Evolutionary conservation across 2,329 filamentous ascomycete species (phyloP).

Genomic region (Talaromyces sp.): DNA sequence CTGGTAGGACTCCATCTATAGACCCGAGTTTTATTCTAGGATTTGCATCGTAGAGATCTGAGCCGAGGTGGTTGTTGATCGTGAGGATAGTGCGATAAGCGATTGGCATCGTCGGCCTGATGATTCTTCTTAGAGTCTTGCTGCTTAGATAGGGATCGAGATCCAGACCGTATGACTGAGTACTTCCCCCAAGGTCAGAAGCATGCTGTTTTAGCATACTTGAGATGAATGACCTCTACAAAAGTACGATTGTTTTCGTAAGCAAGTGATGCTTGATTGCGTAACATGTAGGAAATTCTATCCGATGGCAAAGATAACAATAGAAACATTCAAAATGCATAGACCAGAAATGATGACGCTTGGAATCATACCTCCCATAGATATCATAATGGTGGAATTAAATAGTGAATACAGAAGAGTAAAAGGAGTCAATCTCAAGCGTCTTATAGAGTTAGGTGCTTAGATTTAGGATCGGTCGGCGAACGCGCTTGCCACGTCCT

Average conservation of each 20-base stretch:
- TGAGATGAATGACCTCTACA: background rate
- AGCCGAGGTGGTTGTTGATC: constrained; percentile 14
- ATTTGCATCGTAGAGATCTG: constrained; percentile 15
- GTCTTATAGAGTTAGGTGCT: background rate
- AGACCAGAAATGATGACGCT: background rate
- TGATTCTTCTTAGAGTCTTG: background rate
- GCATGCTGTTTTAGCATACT: background rate
- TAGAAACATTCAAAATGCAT: background rate
- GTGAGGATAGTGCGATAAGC: constrained; percentile 18
- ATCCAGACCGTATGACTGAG: background rate
- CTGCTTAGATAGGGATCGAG: background rate
- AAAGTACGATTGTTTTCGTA: background rate
- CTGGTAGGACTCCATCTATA: constrained; percentile 10
- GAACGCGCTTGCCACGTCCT: constrained; percentile 52
- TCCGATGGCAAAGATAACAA: background rate
- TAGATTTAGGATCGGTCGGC: constrained; percentile 24
- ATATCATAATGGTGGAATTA: background rate
- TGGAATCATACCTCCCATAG: no score
- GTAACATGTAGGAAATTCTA: background rate
- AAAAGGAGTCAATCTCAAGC: background rate
- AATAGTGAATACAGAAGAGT: background rate
- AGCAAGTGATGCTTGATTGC: background rate
- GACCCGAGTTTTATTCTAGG: constrained; percentile 7
- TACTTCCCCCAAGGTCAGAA: no score
- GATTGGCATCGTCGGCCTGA: constrained; percentile 12